Conservation (phyloP, 73 alveolate species). For the Stentor roeselii region DNA sequence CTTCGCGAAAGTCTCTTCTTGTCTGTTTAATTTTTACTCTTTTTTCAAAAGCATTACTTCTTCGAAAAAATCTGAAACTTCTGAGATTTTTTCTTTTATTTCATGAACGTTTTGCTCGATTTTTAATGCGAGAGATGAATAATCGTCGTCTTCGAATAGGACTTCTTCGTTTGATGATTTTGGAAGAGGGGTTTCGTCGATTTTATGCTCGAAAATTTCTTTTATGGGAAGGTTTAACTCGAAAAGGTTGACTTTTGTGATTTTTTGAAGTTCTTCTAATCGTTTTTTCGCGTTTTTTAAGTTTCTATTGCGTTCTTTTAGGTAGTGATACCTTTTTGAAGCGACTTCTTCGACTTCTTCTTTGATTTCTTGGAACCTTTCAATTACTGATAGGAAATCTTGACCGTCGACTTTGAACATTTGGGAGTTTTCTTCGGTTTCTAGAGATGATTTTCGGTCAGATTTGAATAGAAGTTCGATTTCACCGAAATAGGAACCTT, state of each 20-base stretch:
- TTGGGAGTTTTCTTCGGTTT: conserved; percentile 22
- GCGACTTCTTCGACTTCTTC: conserved; percentile 5
- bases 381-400: conserved; percentile 3
- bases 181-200: background rate
- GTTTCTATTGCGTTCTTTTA: background rate
- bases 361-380: conserved; percentile 9
- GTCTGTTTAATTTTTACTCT: background rate
- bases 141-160: background rate
- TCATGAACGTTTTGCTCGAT: background rate
- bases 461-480: conserved; percentile 15
- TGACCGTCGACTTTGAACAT: conserved; percentile 13
- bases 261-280: conserved; percentile 31
- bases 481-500: conserved; percentile 30
- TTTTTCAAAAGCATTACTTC: background rate
- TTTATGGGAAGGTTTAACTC: background rate
- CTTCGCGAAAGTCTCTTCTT: background rate
- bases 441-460: background rate
- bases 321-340: background rate
- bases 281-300: conserved; percentile 33
- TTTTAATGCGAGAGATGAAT: background rate
- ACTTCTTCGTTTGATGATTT: background rate
- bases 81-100: conserved; percentile 8
- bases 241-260: background rate
- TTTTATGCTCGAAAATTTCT: background rate
- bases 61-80: conserved; percentile 1